Base-by-base conservation (phyloP, 768 basidiomycete genomes). In the Psilocybe sp. region DNA sequence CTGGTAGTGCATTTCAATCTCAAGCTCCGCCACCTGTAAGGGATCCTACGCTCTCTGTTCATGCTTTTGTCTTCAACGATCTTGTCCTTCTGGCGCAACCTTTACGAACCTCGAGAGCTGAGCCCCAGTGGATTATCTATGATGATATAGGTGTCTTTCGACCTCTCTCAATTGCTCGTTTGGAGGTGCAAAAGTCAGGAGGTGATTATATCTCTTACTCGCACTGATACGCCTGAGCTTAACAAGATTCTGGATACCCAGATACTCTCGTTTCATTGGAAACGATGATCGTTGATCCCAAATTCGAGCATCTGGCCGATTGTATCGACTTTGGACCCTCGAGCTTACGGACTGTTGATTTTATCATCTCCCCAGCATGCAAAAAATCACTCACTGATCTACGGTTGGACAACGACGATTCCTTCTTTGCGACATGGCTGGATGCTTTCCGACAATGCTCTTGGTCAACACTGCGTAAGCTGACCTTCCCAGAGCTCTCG, bases 31-130 rank as follows among this genome's bases (percentile, higher is more conserved):
- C 44, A 15, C 33, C 40, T 39, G 43, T 51, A 49, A 45, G 58
- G 47, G 53, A 47, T 20, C 47, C 54, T 34, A 44, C 23, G 23
- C 23, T 57, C 16, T 54, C 60, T 51, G 60, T 71, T 14, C 69
- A 69, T 53, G 69, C 62, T 35, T 72, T 75, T 48, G 76, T 88
- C 12, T 89, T 92, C 65, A 80, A 80, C 14, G 89, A 93, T 63
- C 49, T 92, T 31, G 62, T 89, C 42, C 56, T 92, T n/a, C 62
- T 91, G 23, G 77, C 81, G 14, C 67, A 67, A 18, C 67, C 71
- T n/a, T 53, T 52, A 1, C 53, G 49, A 14, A 50, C 63, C 35
- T 46, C 54, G 31, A 57, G 51, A 20, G 46, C 54, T 18, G 56
- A 60, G 20, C 42, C 60, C 14, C 53, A 54, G 46, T 63, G 62